A percentile compares a stretch with the other conserved stretches of the same genome.
These are phyloP conservation scores for Vanrija sp. DNA, from an alignment of 1,284 basidiomycete genomes.

Conservation along the genomic window DNA sequence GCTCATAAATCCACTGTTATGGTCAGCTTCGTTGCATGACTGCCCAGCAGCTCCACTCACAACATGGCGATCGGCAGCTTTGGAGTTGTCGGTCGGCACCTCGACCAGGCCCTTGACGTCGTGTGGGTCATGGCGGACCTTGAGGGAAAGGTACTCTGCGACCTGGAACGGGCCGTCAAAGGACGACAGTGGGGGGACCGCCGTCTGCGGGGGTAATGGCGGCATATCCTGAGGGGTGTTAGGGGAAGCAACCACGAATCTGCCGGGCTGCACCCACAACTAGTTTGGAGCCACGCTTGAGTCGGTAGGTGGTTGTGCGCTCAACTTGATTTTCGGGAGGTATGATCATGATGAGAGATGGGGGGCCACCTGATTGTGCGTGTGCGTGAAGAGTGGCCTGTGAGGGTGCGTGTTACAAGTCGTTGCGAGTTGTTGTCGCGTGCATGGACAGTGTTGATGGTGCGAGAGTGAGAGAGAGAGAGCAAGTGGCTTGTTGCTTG, in stretches of 20 bases:
- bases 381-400: neutral
- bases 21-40: slow-evolving; percentile 51
- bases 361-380: neutral
- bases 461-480: neutral
- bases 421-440: too few relatives aligned
- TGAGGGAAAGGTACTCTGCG: slow-evolving; percentile 87
- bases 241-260: neutral
- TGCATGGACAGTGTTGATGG: neutral
- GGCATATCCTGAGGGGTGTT: slow-evolving; percentile 25
- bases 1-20: slow-evolving; percentile 91
- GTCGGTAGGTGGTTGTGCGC: slow-evolving; percentile 16
- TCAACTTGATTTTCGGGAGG: slow-evolving; percentile 11
- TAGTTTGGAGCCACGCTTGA: slow-evolving; percentile 30
- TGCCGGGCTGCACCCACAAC: slow-evolving; percentile 16
- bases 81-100: slow-evolving; percentile 55
- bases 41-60: slow-evolving; percentile 35
- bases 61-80: slow-evolving; percentile 50
- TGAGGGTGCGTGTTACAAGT: neutral
- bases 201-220: slow-evolving; percentile 21
- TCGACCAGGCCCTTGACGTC: slow-evolving; percentile 77
- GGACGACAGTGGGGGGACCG: slow-evolving; percentile 33
- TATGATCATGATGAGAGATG: slow-evolving; percentile 17
- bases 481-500: neutral
- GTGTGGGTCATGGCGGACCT: slow-evolving; percentile 80
- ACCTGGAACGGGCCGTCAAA: slow-evolving; percentile 89